Evolutionary conservation across 805 yeast genomes (phyloP), one percentile per base, ranked within the genome.

Genomic region (Cyberlindnera misumaiensis): DNA sequence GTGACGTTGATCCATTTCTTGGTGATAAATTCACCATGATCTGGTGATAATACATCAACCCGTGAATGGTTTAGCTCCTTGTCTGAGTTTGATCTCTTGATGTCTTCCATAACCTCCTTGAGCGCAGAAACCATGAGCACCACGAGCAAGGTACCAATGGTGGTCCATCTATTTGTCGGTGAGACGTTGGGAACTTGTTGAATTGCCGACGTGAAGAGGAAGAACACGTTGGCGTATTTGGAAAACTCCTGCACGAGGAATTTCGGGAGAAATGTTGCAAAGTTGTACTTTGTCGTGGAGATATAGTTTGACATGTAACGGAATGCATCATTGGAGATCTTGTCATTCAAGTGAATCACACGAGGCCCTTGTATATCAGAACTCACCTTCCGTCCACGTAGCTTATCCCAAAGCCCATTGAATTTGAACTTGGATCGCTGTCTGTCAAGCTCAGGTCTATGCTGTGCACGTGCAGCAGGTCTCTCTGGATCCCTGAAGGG

Each of bases 141-240:
- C 20, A 90, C 76, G 20, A 80, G 60, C 45, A 93, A 70, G 0
- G 99, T 94, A 34, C 95, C 94, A 32, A 93, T 84, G 0, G 99
- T 93, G 4, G 99, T 93, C 55, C 79, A 93, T 61, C 97, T 66
- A 63, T 93, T 93, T 0, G 97, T 93, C 11, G 99, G 99, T 1
- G 96, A 79, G 4, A 93, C 97, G 46, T 81, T 75, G 4, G 99
- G 99, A 11, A 93, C 97, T 60, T 93, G 99, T 65, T 93, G 99
- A 50, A 93, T 90, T 28, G 76, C 71, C 2, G 97, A 83, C 0
- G 99, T 93, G 65, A 86, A 85, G 37, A 93, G 65, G 60, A 93
- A 93, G 64, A 93, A 93, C 59, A 93, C 67, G 57, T 93, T 93
- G 10, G 99, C 97, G 58, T 93, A 94, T 62, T 90, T 93, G 45